phyloP scores from a whole-genome alignment of 306 rosid genomes.

The Gynostemma pentaphyllum region DNA sequence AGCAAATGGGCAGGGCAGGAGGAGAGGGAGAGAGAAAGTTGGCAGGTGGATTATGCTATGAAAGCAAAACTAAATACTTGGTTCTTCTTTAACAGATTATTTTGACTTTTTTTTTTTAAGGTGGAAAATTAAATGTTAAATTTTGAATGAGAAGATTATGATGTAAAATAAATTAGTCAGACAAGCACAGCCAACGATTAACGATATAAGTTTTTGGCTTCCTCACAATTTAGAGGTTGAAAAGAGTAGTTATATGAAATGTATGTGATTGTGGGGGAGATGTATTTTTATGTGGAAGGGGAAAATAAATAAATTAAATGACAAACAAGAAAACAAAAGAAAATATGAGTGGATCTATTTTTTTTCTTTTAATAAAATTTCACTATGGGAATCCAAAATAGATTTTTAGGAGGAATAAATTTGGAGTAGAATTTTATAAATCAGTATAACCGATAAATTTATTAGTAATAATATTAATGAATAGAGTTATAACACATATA shows the following conservation, averaged over 20 bases:
- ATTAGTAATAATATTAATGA: no score
- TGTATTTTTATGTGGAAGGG: neutral
- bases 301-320: neutral
- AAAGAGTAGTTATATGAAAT: neutral
- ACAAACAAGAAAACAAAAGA: neutral
- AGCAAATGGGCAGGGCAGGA: slow-evolving; percentile 19
- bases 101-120: slow-evolving; percentile 4
- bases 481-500: no score
- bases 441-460: no score
- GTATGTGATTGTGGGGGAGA: neutral
- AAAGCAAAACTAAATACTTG: neutral
- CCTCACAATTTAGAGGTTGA: neutral
- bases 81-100: neutral
- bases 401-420: no score
- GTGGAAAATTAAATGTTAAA: neutral
- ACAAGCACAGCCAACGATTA: neutral
- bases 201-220: neutral
- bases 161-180: neutral
- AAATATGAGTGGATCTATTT: neutral
- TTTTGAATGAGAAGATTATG: neutral
- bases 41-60: slow-evolving; percentile 16
- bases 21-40: slow-evolving; percentile 22
- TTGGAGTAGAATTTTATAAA: no score
- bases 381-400: no score
- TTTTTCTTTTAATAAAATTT: neutral